Evolutionary conservation across 1,284 basidiomycete species (phyloP), one percentile per base, ranked within the genome.

Genomic region (Apiotrichum mycotoxinovorans): DNA sequence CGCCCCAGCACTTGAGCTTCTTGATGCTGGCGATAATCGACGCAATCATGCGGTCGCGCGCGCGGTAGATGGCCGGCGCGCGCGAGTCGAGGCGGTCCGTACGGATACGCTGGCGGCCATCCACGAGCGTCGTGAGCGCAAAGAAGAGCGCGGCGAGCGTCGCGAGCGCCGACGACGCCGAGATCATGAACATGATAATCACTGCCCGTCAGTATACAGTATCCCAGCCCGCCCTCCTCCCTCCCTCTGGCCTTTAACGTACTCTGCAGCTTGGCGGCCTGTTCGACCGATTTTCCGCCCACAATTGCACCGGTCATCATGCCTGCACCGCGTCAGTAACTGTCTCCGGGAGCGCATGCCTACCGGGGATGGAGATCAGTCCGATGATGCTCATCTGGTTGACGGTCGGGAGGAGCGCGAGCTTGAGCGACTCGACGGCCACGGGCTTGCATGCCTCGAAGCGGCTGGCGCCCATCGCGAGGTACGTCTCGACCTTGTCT

Each of bases 221-320:
- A 9, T 34, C 33, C 14, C 33, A 34, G 27, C 33, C n/a, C 18
- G 20, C n/a, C 7, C 9, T 7, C 35, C n/a, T 38, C 18, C 37
- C 17, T 15, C 18, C 17, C 37, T 38, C 17, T 37, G 11, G 7
- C 2, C 25, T 25, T 12, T 14, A 1, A 69, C 78, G 60, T 58
- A 79, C 78, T 91, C 69, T 92, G 90, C 12, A 92, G 76, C 51
- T 85, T 84, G 1, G 88, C 88, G 0, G 90, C 90, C 74, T 91
- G 88, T 47, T 88, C 82, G 49, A 92, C 88, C 30, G 85, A 85
- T 34, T 87, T 84, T 0, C 89, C 90, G 23, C 88, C 90, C 18
- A 92, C 84, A 61, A 92, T 87, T 1, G 89, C 88, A 65, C 90
- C 89, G 0, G 88, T 91, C 88, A 92, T 91, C 87, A 90, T 90